Percentiles rank a stretch among this genome's conserved stretches.
Conservation (phyloP, 352 stramenopile genomes). For the Phytophthora capsici region DNA sequence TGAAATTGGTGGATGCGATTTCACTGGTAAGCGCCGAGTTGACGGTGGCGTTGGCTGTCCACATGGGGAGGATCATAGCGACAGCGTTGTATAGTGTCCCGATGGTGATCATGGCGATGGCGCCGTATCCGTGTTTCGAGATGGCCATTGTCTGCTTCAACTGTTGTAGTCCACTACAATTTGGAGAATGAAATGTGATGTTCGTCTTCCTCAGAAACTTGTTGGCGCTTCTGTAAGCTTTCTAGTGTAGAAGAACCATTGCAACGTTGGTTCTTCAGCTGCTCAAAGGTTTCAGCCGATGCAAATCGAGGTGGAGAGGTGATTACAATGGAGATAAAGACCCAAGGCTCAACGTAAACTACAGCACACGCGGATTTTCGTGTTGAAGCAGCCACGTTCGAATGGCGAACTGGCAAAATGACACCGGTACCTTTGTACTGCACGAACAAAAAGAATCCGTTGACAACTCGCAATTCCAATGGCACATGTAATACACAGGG, state of each 20-base stretch:
- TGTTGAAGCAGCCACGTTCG: not conserved
- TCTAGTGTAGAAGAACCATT: too few species aligned
- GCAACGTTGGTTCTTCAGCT: not conserved
- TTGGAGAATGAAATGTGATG: not conserved
- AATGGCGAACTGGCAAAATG: not conserved
- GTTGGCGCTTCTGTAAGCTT: not conserved
- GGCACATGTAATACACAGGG: too few species aligned
- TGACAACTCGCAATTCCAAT: too few species aligned
- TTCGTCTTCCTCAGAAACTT: not conserved
- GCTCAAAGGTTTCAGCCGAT: too few species aligned
- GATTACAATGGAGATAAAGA: slow-evolving; percentile 1
- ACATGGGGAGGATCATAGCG: slow-evolving; percentile 24
- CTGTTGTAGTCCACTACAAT: not conserved
- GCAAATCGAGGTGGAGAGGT: not conserved
- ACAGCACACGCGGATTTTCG: slow-evolving; percentile 4
- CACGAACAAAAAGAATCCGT: too few species aligned
- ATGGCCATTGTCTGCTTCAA: slow-evolving; percentile 4
- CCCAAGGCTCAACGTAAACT: not conserved
- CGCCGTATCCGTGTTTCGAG: slow-evolving; percentile 21
- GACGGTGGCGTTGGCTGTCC: slow-evolving; percentile 20
- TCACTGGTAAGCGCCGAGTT: slow-evolving; percentile 19
- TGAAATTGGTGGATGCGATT: slow-evolving; percentile 30
- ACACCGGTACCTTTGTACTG: not conserved
- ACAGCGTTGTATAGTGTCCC: slow-evolving; percentile 27
- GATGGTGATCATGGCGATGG: slow-evolving; percentile 24